Evolutionary conservation across 2,329 filamentous ascomycete genomes (phyloP).

Genomic region (Clonostachys sp.): DNA sequence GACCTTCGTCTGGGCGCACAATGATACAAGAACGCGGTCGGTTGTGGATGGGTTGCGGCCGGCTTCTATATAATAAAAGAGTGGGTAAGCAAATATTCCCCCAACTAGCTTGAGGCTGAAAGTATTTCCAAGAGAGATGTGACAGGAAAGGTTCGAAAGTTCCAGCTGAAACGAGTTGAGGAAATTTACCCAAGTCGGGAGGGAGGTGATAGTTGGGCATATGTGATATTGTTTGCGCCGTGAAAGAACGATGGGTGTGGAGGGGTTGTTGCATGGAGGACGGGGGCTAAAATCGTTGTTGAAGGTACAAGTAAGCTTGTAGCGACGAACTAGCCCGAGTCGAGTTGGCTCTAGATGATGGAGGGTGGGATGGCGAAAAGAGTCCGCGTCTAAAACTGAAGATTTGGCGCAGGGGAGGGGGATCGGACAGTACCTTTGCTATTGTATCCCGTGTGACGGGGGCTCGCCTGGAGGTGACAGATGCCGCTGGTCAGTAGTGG

Average conservation of each 20-base stretch:
- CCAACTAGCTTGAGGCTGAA: conserved; percentile 16
- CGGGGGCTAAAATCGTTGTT: conserved; percentile 1
- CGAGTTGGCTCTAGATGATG: conserved; percentile 2
- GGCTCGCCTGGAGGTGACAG: not conserved
- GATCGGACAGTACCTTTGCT: not conserved
- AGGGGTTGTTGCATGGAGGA: not conserved
- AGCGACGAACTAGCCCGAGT: not conserved
- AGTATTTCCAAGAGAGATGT: too few species aligned
- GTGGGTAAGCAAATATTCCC: conserved; percentile 17
- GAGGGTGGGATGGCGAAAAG: conserved; percentile 3
- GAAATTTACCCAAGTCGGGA: too few species aligned
- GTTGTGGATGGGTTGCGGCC: too few species aligned
- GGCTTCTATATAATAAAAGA: too few species aligned
- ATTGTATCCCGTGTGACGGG: not conserved
- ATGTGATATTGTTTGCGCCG: too few species aligned
- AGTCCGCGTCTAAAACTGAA: conserved; percentile 4
- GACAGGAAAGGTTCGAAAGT: too few species aligned
- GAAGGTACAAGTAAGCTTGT: not conserved
- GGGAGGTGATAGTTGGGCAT: too few species aligned
- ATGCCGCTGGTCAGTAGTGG: not conserved
- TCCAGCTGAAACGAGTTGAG: too few species aligned
- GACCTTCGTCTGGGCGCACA: too few species aligned
- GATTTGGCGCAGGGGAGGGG: conserved; percentile 1
- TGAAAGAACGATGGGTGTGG: not conserved
- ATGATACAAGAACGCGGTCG: too few species aligned